phyloP scores from a whole-genome alignment of 176 grass and related monocot genomes.

The Tuctoria greenei region DNA sequence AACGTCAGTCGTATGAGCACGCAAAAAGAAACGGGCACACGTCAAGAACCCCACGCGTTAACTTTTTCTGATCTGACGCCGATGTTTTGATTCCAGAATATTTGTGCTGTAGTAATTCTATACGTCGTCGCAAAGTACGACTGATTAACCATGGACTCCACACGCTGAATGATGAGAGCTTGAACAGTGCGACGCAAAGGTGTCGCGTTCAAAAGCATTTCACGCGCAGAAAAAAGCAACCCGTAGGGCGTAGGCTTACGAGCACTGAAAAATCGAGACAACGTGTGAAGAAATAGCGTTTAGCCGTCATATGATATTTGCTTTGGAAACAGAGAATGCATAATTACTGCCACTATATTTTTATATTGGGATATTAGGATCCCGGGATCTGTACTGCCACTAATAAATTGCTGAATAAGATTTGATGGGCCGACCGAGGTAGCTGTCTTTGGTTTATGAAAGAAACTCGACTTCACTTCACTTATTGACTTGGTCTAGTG shows the following conservation, averaged over 20 bases:
- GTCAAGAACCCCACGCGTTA: constrained; percentile 31
- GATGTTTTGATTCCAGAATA: neutral
- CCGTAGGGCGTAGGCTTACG: neutral
- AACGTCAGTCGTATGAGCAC: constrained; percentile 24
- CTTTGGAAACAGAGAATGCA: neutral
- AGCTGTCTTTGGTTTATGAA: neutral
- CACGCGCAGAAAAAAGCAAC: neutral
- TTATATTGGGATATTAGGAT: no score
- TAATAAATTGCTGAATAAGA: no score
- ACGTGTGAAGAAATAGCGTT: neutral
- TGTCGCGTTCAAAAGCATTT: neutral
- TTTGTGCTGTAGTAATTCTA: no score
- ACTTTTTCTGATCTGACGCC: neutral
- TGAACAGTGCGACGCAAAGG: neutral
- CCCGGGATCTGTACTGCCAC: no score
- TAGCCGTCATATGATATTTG: neutral
- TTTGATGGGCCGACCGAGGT: neutral
- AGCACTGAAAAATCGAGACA: neutral
- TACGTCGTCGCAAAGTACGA: no score
- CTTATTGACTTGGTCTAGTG: neutral
- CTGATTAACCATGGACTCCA: neutral
- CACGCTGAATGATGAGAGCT: neutral
- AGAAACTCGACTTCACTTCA: neutral
- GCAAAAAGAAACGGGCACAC: neutral
- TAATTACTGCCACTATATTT: neutral